Evolutionary conservation across 257 asterid genomes (phyloP), one percentile per base, ranked within the genome.

Genomic region (Ligustrum vulgare): DNA sequence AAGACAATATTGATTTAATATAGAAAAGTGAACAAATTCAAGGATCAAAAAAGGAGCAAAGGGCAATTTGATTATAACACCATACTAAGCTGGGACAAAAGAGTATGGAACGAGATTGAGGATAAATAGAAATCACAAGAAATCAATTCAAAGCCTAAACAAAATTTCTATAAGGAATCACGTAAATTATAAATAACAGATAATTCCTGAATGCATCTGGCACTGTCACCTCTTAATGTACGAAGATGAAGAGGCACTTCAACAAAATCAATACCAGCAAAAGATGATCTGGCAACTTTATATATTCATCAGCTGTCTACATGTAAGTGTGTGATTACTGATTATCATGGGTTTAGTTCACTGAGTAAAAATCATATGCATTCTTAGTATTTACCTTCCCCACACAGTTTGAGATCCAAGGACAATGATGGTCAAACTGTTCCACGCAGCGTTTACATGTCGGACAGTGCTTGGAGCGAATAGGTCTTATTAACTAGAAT

Each of bases 401-500:
- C 74, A 94, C 99, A 80, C 99, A 94, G 80, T 94, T 94, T 75
- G 99, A 92, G 86, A 94, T 86, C 98, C 99, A 94, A 60, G 98
- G 99, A 77, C 99, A 94, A 81, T 94, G 99, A 82, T 94, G 98
- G 84, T 94, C 99, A 82, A 94, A 94, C 86, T 94, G 98, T 84
- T 92, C 99, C 80, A 92, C 99, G 70, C 99, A 94, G 76, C 89
- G 91, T 67, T 91, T 87, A 85, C 99, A 94, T 70, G 87, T 76
- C 15, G 97, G 90, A 82, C 99, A 94, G 81, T 94, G 99, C 91
- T 94, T 94, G 63, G 99, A 92, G 81, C 99, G 98, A 74, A 92
- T 89, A 35, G 99, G 96, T 77, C 99, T 86, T 86, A 92, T 86
- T 79, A 94, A 89, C 99, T 94, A 82, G 64, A 80, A 78, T 78